phyloP scores from a whole-genome alignment of 108 stramenopile genomes.

The Nitzschia sp. region DNA sequence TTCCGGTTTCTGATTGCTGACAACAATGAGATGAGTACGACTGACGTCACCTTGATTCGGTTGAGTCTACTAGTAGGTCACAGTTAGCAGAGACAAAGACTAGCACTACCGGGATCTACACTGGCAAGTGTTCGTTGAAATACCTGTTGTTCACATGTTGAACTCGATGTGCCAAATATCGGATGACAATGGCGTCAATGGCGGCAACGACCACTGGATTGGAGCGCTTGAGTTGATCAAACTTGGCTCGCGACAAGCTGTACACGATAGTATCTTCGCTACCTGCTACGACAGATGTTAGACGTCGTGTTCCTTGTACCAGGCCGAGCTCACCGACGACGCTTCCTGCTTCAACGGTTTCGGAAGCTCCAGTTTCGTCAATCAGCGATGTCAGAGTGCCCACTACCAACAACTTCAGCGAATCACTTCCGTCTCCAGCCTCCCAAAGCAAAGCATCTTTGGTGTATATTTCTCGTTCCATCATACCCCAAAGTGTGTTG shows the following conservation, averaged over 20 bases:
- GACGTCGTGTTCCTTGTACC: constrained; percentile 52
- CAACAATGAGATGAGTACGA: too few species aligned
- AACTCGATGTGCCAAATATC: constrained; percentile 68
- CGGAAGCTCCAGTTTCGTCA: constrained; percentile 53
- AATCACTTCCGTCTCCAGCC: constrained; percentile 54
- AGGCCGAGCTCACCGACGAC: constrained; percentile 75
- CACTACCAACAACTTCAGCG: constrained; percentile 53
- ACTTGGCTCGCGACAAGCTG: constrained; percentile 47
- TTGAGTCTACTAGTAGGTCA: background rate
- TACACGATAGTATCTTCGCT: constrained; percentile 62
- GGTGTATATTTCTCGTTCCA: constrained; percentile 52
- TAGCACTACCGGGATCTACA: constrained; percentile 4
- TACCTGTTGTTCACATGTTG: constrained; percentile 81
- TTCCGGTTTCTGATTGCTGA: too few species aligned
- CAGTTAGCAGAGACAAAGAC: too few species aligned
- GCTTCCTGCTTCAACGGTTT: constrained; percentile 46
- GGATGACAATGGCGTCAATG: constrained; percentile 65
- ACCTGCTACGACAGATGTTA: constrained; percentile 55
- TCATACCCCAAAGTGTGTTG: constrained; percentile 31
- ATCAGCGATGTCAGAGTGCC: constrained; percentile 62
- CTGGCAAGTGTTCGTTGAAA: constrained; percentile 59
- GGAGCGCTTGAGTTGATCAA: constrained; percentile 33
- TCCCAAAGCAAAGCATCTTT: constrained; percentile 57
- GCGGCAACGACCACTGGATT: constrained; percentile 50
- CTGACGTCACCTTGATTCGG: too few species aligned